Evolutionary conservation across 371 early-diverging fungal genomes (phyloP).

Genomic region (Apophysomyces sp.): DNA sequence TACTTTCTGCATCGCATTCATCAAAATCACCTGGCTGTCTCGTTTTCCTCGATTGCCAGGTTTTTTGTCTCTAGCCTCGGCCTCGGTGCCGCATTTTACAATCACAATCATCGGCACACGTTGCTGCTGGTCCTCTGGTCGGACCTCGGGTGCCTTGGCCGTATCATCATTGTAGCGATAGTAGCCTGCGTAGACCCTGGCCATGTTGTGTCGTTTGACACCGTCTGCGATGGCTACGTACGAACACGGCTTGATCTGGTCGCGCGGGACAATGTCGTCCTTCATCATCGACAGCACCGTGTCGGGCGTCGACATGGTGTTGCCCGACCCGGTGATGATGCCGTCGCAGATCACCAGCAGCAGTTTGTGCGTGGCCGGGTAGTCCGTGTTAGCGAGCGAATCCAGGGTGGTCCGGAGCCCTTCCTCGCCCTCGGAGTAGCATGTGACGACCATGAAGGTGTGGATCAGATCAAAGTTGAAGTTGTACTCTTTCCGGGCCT

Average conservation of each 20-base stretch:
- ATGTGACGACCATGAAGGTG: conserved; percentile 67
- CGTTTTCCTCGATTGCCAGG: conserved; percentile 58
- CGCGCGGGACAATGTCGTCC: conserved; percentile 58
- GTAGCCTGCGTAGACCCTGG: conserved; percentile 82
- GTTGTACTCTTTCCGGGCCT: conserved; percentile 37
- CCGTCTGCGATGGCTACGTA: conserved; percentile 93
- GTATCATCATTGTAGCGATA: conserved; percentile 59
- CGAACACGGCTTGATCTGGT: conserved; percentile 56
- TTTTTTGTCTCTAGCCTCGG: conserved; percentile 56
- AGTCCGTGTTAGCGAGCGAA: conserved; percentile 83
- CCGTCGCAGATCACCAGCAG: conserved; percentile 86
- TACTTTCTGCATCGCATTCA: conserved; percentile 89
- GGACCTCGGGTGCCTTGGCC: conserved; percentile 25
- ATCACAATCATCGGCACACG: conserved; percentile 67
- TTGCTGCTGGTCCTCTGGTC: conserved; percentile 46
- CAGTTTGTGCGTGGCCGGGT: conserved; percentile 79
- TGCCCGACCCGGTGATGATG: conserved; percentile 71
- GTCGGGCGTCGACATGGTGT: conserved; percentile 69
- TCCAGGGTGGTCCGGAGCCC: conserved; percentile 87
- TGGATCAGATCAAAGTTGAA: conserved; percentile 50
- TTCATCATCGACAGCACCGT: conserved; percentile 75
- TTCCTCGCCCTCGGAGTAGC: conserved; percentile 85
- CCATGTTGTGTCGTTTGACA: conserved; percentile 85
- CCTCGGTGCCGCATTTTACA: conserved; percentile 81
- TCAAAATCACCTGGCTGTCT: conserved; percentile 75